phyloP scores from a whole-genome alignment of 169 alveolate genomes.

The Plasmodium inui region DNA sequence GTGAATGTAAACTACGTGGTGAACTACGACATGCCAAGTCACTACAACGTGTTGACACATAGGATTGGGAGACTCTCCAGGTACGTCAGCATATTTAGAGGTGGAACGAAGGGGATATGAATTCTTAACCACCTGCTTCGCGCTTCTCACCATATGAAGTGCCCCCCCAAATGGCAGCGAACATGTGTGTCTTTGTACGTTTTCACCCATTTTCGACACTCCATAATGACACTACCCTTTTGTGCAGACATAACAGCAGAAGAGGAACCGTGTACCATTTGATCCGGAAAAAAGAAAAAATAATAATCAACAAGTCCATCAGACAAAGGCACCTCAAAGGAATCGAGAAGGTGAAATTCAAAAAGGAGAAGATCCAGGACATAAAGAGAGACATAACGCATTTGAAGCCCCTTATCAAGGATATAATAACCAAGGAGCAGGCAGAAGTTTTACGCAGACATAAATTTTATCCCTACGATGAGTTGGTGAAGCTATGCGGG shows the following conservation, averaged over 20 bases:
- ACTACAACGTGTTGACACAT: constrained; percentile 65
- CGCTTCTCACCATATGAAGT: neutral
- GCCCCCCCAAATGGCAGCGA: neutral
- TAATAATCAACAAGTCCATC: constrained; percentile 17
- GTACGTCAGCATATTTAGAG: neutral
- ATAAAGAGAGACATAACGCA: neutral
- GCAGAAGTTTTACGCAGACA: constrained; percentile 12
- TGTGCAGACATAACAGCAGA: constrained; percentile 31
- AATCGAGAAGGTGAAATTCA: constrained; percentile 7
- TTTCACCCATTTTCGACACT: neutral
- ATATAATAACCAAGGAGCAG: constrained; percentile 15
- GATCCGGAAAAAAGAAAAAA: constrained; percentile 17
- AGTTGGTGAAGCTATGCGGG: constrained; percentile 9
- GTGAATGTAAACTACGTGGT: constrained; percentile 90
- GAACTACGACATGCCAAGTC: constrained; percentile 93
- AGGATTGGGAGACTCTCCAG: constrained; percentile 68
- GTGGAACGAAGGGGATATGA: neutral
- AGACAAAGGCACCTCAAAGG: constrained; percentile 31
- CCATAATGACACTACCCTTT: neutral
- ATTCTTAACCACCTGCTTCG: neutral
- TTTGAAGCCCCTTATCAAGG: constrained; percentile 22
- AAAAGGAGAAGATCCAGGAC: constrained; percentile 1
- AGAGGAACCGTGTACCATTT: constrained; percentile 68
- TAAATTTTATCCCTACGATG: constrained; percentile 54
- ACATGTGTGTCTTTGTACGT: constrained; percentile 1